Conservation (phyloP, 495 filamentous ascomycete species). For the Penicillium paxilli region DNA sequence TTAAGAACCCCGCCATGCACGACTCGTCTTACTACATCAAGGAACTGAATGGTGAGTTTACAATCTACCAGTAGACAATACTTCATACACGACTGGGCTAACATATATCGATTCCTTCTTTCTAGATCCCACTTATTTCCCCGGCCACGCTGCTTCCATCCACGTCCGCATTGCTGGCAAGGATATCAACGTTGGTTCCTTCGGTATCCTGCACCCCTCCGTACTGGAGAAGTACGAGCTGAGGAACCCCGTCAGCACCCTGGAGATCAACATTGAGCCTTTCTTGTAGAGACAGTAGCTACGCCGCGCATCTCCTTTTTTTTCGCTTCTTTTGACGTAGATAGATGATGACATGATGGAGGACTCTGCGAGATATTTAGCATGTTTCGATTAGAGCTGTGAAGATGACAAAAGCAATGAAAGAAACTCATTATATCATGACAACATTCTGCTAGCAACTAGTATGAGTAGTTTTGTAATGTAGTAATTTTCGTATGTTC, state of each 20-base stretch:
- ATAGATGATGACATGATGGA: slow-evolving; percentile 30
- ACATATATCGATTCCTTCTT: too few relatives aligned
- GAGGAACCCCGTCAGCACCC: slow-evolving; percentile 88
- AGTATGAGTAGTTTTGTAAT: not conserved
- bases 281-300: slow-evolving; percentile 67
- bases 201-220: slow-evolving; percentile 90
- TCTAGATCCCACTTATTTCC: slow-evolving; percentile 83
- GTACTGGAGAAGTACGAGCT: slow-evolving; percentile 94
- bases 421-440: slow-evolving; percentile 1
- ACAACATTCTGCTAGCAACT: not conserved
- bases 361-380: slow-evolving; percentile 8
- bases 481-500: not conserved
- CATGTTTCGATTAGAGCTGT: slow-evolving; percentile 20
- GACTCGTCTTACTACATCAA: slow-evolving; percentile 88
- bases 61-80: too few relatives aligned
- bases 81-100: too few relatives aligned
- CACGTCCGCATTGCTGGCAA: slow-evolving; percentile 70
- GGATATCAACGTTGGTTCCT: slow-evolving; percentile 73
- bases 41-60: slow-evolving; percentile 70
- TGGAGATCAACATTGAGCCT: slow-evolving; percentile 93
- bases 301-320: not conserved
- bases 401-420: slow-evolving; percentile 20
- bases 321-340: slow-evolving; percentile 13
- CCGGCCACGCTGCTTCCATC: slow-evolving; percentile 82
- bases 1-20: slow-evolving; percentile 51